phyloP scores from a whole-genome alignment of 345 rosid genomes.

The Salix purpurea region DNA sequence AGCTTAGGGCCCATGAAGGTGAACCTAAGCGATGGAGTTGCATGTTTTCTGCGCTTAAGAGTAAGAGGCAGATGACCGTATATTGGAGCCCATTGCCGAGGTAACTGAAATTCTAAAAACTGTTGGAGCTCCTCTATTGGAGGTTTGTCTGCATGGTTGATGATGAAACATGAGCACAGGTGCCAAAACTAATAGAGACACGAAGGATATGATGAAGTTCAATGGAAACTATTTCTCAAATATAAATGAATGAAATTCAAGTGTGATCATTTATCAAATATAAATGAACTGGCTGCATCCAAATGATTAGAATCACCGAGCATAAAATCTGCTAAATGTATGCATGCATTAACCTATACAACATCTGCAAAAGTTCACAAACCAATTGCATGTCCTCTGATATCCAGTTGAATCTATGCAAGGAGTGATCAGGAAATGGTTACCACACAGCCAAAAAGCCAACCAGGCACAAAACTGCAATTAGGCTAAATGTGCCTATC shows the following conservation, averaged over 20 bases:
- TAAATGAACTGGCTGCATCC: not conserved
- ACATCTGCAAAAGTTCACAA: not conserved
- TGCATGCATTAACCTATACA: not conserved
- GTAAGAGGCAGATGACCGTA: slow-evolving; percentile 90
- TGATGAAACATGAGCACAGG: not conserved
- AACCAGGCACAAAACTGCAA: not conserved
- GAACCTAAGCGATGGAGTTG: slow-evolving; percentile 76
- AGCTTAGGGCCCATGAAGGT: slow-evolving; percentile 90
- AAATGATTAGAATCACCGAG: not conserved
- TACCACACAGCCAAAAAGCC: not conserved
- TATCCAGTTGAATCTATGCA: not conserved
- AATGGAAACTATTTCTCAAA: not conserved
- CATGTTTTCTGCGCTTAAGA: slow-evolving; percentile 57
- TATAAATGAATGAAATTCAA: not conserved
- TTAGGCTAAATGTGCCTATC: not conserved
- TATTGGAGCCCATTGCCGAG: slow-evolving; percentile 95
- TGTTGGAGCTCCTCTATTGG: slow-evolving; percentile 83
- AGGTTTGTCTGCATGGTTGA: slow-evolving; percentile 75
- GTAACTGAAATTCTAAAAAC: slow-evolving; percentile 91
- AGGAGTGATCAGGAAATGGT: not conserved
- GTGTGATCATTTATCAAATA: not conserved
- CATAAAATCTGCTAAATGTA: not conserved
- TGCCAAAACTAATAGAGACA: not conserved
- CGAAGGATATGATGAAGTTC: not conserved
- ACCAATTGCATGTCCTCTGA: not conserved